Conservation (phyloP, 2,329 filamentous ascomycete genomes). For the Colletotrichum cereale region DNA sequence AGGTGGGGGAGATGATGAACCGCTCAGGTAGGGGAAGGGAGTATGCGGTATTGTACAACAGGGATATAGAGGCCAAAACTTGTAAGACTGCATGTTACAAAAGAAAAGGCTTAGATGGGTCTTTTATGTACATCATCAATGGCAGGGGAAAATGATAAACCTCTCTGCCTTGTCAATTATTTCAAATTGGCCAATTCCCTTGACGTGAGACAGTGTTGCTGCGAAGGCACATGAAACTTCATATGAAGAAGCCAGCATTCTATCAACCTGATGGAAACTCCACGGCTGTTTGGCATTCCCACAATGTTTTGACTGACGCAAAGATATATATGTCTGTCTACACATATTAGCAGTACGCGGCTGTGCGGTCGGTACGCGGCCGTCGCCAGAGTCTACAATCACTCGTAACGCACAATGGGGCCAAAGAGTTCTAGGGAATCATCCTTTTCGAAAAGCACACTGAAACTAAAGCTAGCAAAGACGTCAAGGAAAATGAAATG, state of each 20-base stretch:
- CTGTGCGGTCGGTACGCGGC: no score
- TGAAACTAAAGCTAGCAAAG: slow-evolving; percentile 40
- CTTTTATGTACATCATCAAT: slow-evolving; percentile 36
- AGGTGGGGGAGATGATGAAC: not conserved
- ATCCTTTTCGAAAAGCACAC: slow-evolving; percentile 36
- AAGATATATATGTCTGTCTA: not conserved
- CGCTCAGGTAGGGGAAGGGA: not conserved
- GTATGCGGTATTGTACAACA: slow-evolving; percentile 37
- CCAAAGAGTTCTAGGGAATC: slow-evolving; percentile 20
- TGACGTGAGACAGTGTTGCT: not conserved
- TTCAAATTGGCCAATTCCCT: not conserved
- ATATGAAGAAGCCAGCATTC: no score
- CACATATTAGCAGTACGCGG: not conserved
- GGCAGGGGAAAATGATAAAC: slow-evolving; percentile 14
- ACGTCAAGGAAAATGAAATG: slow-evolving; percentile 54
- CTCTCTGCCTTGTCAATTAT: not conserved
- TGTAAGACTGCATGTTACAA: slow-evolving; percentile 35
- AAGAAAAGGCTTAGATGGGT: slow-evolving; percentile 12
- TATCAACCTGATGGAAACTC: not conserved
- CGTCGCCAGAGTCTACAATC: not conserved
- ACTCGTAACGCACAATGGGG: not conserved
- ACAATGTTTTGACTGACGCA: no score
- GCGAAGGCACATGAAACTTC: not conserved
- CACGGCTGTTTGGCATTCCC: not conserved
- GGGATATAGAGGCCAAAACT: slow-evolving; percentile 34